Evolutionary conservation across 1,284 basidiomycete genomes (phyloP), one percentile per base, ranked within the genome.

Genomic region (Tylopilus sp.): DNA sequence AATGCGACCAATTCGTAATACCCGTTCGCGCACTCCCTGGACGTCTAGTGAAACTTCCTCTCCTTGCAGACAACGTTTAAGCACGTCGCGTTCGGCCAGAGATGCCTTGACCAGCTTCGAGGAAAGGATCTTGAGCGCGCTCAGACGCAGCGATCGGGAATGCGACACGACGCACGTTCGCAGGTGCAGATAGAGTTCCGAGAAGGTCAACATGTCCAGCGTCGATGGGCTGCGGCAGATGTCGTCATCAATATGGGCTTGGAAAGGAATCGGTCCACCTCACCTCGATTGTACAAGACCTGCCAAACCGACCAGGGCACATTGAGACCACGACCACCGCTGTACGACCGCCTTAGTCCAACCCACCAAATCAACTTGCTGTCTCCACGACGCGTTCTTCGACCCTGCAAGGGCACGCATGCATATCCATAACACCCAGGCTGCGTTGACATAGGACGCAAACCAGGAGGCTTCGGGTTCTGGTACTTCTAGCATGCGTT

Each of bases 21-120:
- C 81, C 33, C 91, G 81, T 59, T 96, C 93, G 21, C 93, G 78
- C 0, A 87, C 85, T 30, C 91, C 88, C 54, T 85, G 82, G 2
- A 89, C 74, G 44, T 89, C 84, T 39, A 93, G 69, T 1, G 85
- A 71, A 0, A 88, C 80, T 51, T 86, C 78, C 63, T 94, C 91
- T 2, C 85, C 83, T 45, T 83, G 78, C 6, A 89, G 62, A 61
- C 85, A 86, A 18, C 78, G 76, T 53, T 79, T 77, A 49, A 89
- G 66, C 1, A 85, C 73, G 29, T 84, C 81, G 24, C 77, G 73
- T 18, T 81, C 74, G 24, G 71, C 73, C 2, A 70, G 58, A 4
- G 72, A 61, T 0, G 68, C 61, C 18, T 70, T 57, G 4, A 83
- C 66, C 7, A 78, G 57, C 4, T 71, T 69, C 6, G 65, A 69